phyloP scores from a whole-genome alignment of 768 basidiomycete species.

The Neoboletus magnificus region DNA sequence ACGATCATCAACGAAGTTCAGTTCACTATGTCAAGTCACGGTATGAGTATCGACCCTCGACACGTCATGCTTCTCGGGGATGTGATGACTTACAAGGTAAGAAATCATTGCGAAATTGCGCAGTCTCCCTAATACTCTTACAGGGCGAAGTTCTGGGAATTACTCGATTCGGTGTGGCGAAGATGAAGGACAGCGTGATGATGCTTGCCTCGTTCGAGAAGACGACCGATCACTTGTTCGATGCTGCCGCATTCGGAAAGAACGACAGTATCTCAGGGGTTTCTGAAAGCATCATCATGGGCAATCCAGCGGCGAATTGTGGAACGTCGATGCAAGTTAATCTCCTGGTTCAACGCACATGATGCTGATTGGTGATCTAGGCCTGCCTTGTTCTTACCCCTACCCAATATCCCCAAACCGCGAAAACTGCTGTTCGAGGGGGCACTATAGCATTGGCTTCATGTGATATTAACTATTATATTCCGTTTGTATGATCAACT shows the following conservation, averaged over 20 bases:
- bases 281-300: conserved; percentile 99
- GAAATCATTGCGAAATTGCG: neutral
- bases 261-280: conserved; percentile 94
- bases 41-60: conserved; percentile 97
- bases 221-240: conserved; percentile 98
- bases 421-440: conserved; percentile 36
- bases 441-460: conserved; percentile 18
- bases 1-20: conserved; percentile 98
- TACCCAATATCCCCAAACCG: conserved; percentile 34
- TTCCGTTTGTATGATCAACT: neutral
- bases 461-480: neutral
- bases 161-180: conserved; percentile 97
- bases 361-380: conserved; percentile 18
- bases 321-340: conserved; percentile 84
- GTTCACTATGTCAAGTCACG: conserved; percentile 95
- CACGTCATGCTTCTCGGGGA: conserved; percentile 98
- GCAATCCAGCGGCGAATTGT: conserved; percentile 90
- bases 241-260: conserved; percentile 95
- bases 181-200: conserved; percentile 99
- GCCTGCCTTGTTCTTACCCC: conserved; percentile 35
- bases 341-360: neutral
- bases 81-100: conserved; percentile 96
- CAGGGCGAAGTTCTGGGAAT: conserved; percentile 97
- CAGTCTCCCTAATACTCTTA: neutral
- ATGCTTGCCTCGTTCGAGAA: conserved; percentile 99